Base-by-base conservation (phyloP, 1,284 basidiomycete species). In the Puccinia polysora region DNA sequence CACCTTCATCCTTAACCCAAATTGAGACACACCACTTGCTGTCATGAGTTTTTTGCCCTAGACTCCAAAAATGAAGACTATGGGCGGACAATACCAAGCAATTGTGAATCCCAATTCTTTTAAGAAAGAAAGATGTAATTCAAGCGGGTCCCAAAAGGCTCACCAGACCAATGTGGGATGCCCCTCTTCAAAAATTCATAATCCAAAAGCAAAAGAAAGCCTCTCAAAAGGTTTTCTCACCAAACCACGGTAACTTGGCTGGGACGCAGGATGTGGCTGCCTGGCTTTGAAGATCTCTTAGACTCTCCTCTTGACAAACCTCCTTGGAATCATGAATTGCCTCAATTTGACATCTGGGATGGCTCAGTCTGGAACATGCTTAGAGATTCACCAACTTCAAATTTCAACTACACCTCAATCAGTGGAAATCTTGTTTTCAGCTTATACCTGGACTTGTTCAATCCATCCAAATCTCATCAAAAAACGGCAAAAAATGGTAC, bases 341-440 rank as follows among this genome's bases (percentile, higher is more conserved):
- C 7, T 6, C 23, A 23, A 25, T 23, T 25, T 25, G 52, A 53
- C 15, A 25, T 53, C 5, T 53, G 52, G 52, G 52, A 53, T 25
- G 52, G 52, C 30, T 23, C n/a, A n/a, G 20, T 28, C 14, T 53
- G 52, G 52, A 53, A 53, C 52, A 53, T 25, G n/a, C 15, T 53
- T 25, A n/a, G 14, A 14, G 52, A 53, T 25, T 53, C n/a, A 3
- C 23, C n/a, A 3, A 25, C 23, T 30, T 25, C 52, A 25, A 5
- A 14, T 6, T 14, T 7, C n/a, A n/a, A 23, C 12, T 53, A 53
- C 25, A 53, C 52, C 52, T 53, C 23, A 5, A 5, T 25, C 5
- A 53, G 52, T 65, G 63, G 63, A 65, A 65, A 65, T 38, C 49
- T 65, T 8, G 63, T 65, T 10, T 65, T 65, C 34, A 53, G 63